Conservation (phyloP, 2,329 filamentous ascomycete genomes). For the Sphaerulina musiva region DNA sequence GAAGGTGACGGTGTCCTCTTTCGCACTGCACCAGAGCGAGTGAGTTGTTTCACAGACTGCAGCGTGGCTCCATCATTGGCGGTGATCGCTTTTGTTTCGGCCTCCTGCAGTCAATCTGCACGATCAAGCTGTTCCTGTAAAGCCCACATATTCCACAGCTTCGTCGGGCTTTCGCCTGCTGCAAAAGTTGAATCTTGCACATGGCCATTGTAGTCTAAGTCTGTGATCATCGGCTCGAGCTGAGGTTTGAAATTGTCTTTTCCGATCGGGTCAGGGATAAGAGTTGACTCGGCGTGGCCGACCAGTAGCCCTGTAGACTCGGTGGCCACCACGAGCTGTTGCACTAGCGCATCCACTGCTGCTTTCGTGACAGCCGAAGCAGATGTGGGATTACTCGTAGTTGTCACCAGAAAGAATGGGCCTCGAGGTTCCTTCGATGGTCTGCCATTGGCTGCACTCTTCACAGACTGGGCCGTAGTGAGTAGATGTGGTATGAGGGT, state of each 20-base stretch:
- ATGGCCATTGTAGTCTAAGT: background rate
- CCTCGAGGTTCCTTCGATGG: constrained; percentile 9
- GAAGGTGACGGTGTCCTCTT: background rate
- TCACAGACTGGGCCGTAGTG: constrained; percentile 2
- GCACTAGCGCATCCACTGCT: constrained; percentile 15
- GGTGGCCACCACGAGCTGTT: constrained; percentile 17
- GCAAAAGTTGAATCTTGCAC: constrained; percentile 17
- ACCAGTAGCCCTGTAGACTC: constrained; percentile 14
- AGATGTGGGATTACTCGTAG: constrained; percentile 5
- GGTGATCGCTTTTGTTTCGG: background rate
- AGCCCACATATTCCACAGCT: constrained; percentile 33
- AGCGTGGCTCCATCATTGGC: background rate
- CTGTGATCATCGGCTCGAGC: background rate
- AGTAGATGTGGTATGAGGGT: constrained; percentile 9
- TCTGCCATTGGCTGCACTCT: constrained; percentile 2
- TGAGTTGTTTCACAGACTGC: background rate
- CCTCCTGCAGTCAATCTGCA: constrained; percentile 1
- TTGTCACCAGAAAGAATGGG: constrained; percentile 21
- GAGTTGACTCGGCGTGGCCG: constrained; percentile 19
- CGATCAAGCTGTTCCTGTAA: constrained; percentile 24
- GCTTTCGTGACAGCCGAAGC: constrained; percentile 16
- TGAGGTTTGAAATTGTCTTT: constrained; percentile 9
- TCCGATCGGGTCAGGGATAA: constrained; percentile 18
- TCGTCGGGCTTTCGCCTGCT: constrained; percentile 30
- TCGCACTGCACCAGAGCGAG: background rate